Percentiles rank a stretch among this genome's conserved stretches.
These are phyloP conservation scores for Fraxinus floribunda DNA, from an alignment of 305 asterid species.

Conservation along the genomic window DNA sequence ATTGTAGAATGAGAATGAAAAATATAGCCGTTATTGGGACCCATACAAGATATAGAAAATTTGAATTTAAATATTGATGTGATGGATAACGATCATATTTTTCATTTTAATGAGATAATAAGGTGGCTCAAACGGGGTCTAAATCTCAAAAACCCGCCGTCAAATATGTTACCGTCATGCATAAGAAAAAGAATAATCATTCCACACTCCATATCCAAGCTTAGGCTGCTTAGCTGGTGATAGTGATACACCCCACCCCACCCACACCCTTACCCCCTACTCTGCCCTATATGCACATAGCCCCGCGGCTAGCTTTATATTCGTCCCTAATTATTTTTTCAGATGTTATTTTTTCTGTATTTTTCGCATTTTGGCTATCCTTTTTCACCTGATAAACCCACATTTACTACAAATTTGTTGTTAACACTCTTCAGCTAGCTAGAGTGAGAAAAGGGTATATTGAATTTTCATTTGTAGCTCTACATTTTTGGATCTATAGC, in stretches of 20 bases:
- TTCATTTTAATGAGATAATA: no score
- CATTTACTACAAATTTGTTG: not conserved
- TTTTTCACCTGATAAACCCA: not conserved
- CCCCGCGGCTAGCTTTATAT: not conserved
- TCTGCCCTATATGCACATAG: not conserved
- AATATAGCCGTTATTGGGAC: no score
- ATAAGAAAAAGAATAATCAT: not conserved
- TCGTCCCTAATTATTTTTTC: not conserved
- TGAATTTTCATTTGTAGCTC: conserved; percentile 33
- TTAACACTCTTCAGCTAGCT: conserved; percentile 24
- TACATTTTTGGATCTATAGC: conserved; percentile 45
- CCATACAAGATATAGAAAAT: no score
- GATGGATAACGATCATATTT: no score
- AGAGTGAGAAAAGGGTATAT: conserved; percentile 20
- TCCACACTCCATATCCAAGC: not conserved
- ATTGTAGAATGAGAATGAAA: no score
- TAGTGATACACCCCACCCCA: not conserved
- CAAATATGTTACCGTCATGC: not conserved
- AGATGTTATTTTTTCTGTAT: not conserved
- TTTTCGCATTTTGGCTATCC: not conserved
- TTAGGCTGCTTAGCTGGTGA: not conserved
- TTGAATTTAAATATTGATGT: no score
- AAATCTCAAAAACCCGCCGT: not conserved
- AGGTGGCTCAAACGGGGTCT: no score
- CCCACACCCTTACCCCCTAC: not conserved